Evolutionary conservation across 768 basidiomycete species (phyloP), one percentile per base, ranked within the genome.

Genomic region (Pleurotus tuoliensis): DNA sequence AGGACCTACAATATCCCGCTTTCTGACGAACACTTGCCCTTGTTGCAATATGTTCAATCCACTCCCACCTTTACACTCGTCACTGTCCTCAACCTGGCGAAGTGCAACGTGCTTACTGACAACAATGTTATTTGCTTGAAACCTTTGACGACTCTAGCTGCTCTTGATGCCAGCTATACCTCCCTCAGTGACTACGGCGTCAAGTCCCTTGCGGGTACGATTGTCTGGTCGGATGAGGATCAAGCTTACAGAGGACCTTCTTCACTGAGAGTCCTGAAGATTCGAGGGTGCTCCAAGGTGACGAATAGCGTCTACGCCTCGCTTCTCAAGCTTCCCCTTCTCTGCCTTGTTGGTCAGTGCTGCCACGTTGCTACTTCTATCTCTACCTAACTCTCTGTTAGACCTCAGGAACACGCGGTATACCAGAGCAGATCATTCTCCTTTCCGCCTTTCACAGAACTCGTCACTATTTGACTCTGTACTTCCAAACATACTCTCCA

Each of bases 111-210:
- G n/a, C 72, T 92, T 0, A 80, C 75, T 24, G 90, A 92, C 66
- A 69, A 78, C 22, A 80, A 77, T 47, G 73, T 89, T 22, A 56
- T 75, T 40, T 64, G 70, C 7, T 72, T 91, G 25, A 78, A 76
- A 25, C 61, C 68, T 8, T 75, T 92, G 5, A 81, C 80, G 61
- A 72, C 75, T 5, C 73, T 92, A 16, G 63, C 70, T 41, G 90
- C 84, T 0, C 71, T 92, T n/a, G 88, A 92, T 66, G 78, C 80
- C 18, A 84, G 83, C 47, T 70, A 66, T 8, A 86, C 84, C 1
- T 22, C 58, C 1, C 61, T 92, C 38, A 79, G 80, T 3, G 62
- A 79, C 2, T 76, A 78, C 60, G 86, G 82, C 11, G 64, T 90
- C 48, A 75, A 73, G 34, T 64, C 73, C 4, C 76, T 92, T 9